Conservation (phyloP, 1,284 basidiomycete genomes). For the Chalciporus piperatoides region DNA sequence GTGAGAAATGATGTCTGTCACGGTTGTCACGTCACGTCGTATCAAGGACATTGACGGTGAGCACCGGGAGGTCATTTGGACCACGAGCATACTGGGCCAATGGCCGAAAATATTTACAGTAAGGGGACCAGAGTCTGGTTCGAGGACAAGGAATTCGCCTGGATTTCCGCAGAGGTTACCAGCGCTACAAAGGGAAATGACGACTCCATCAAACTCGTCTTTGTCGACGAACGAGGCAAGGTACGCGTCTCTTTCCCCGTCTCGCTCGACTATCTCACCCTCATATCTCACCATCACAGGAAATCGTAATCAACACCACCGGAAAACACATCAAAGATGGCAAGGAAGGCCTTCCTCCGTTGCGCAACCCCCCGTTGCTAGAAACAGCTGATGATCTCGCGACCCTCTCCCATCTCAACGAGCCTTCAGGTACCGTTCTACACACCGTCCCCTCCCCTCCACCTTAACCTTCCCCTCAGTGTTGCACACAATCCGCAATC, state of each 20-base stretch:
- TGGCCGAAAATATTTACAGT: slow-evolving; percentile 85
- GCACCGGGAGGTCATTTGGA: slow-evolving; percentile 6
- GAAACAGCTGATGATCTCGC: slow-evolving; percentile 98
- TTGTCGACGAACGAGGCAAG: slow-evolving; percentile 85
- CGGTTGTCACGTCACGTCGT: slow-evolving; percentile 26
- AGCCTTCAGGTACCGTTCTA: slow-evolving; percentile 78
- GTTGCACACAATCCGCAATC: slow-evolving; percentile 93
- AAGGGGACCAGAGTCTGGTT: slow-evolving; percentile 87
- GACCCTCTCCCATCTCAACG: slow-evolving; percentile 96
- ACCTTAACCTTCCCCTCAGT: slow-evolving; percentile 48
- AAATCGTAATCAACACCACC: slow-evolving; percentile 74
- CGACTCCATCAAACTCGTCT: slow-evolving; percentile 74
- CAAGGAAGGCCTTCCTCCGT: slow-evolving; percentile 77
- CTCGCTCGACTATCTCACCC: slow-evolving; percentile 9
- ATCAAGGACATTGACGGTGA: background rate
- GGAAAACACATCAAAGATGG: slow-evolving; percentile 73
- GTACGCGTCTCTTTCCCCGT: slow-evolving; percentile 38
- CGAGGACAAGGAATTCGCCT: slow-evolving; percentile 88
- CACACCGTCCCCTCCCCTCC: background rate
- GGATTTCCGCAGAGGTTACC: slow-evolving; percentile 85
- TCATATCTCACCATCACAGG: slow-evolving; percentile 43
- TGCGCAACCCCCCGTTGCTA: slow-evolving; percentile 94
- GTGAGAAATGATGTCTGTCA: slow-evolving; percentile 21
- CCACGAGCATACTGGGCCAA: slow-evolving; percentile 34
- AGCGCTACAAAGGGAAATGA: slow-evolving; percentile 56